A percentile compares a stretch with the other conserved stretches of the same genome.
Conservation (phyloP, 2,329 filamentous ascomycete genomes). For the Penicillium sp. region DNA sequence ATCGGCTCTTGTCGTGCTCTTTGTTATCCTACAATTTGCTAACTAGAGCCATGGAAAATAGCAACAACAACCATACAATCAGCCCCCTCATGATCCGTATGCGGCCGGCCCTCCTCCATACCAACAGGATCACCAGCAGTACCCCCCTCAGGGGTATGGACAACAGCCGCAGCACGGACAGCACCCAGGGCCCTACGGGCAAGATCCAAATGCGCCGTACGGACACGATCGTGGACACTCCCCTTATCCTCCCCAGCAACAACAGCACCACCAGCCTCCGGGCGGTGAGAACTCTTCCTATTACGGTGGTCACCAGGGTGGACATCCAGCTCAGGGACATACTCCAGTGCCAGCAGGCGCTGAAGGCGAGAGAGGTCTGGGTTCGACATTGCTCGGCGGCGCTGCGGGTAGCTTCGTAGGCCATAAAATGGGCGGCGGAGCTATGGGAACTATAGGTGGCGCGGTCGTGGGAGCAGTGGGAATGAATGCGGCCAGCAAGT, state of each 20-base stretch:
- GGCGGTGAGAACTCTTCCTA: constrained; percentile 38
- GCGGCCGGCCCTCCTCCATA: constrained; percentile 26
- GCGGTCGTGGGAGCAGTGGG: constrained; percentile 40
- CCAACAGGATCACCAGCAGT: constrained; percentile 26
- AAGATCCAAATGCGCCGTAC: constrained; percentile 27
- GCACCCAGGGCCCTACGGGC: constrained; percentile 30
- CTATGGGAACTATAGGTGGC: constrained; percentile 39
- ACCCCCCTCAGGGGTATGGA: constrained; percentile 18
- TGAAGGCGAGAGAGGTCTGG: constrained; percentile 42
- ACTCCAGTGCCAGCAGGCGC: constrained; percentile 25
- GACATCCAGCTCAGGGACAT: constrained; percentile 24
- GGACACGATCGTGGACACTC: constrained; percentile 34
- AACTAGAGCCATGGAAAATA: background rate
- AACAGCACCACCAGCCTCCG: constrained; percentile 23
- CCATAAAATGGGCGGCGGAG: constrained; percentile 41
- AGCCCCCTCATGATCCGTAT: constrained; percentile 26
- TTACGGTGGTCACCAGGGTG: constrained; percentile 32
- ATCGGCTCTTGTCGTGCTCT: background rate
- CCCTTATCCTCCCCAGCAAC: constrained; percentile 34
- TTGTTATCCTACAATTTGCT: background rate
- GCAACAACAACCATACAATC: constrained; percentile 25
- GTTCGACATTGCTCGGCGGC: constrained; percentile 43
- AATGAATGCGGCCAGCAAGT: constrained; percentile 35
- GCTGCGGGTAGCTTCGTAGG: constrained; percentile 43
- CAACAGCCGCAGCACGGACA: constrained; percentile 21